phyloP scores from a whole-genome alignment of 2,329 filamentous ascomycete genomes.

The Pezicula neosporulosa region DNA sequence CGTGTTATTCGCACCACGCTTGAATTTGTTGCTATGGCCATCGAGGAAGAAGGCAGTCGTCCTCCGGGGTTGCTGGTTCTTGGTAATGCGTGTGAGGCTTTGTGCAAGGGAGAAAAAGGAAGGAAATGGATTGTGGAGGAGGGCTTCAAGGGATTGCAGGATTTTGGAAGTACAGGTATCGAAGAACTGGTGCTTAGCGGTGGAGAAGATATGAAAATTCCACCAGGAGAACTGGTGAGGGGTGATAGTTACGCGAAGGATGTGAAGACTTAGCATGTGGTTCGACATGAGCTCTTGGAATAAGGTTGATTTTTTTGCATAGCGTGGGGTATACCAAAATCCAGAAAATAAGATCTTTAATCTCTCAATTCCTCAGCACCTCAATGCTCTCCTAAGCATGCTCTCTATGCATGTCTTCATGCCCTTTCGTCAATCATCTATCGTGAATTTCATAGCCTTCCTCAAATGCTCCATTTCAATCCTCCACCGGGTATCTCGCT shows the following conservation, averaged over 20 bases:
- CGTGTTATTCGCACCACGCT: slow-evolving; percentile 87
- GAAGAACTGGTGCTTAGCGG: slow-evolving; percentile 10
- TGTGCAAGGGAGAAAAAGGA: slow-evolving; percentile 55
- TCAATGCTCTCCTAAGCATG: no score
- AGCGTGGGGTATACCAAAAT: slow-evolving; percentile 4
- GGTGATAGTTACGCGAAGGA: slow-evolving; percentile 15
- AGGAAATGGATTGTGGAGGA: slow-evolving; percentile 84
- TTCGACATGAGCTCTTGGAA: neutral
- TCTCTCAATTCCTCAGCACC: no score
- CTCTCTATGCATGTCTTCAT: no score
- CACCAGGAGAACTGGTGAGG: slow-evolving; percentile 7
- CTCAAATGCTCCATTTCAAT: no score
- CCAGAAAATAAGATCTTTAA: no score
- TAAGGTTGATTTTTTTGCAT: slow-evolving; percentile 4
- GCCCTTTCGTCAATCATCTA: no score
- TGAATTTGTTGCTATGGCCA: slow-evolving; percentile 71
- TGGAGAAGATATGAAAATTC: slow-evolving; percentile 1
- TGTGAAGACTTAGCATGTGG: slow-evolving; percentile 11
- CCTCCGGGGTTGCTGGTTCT: slow-evolving; percentile 88
- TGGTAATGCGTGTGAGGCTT: slow-evolving; percentile 76
- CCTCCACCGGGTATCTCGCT: no score
- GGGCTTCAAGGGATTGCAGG: slow-evolving; percentile 72
- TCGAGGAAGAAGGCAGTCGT: slow-evolving; percentile 84
- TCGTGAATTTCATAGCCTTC: no score
- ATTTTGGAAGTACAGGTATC: slow-evolving; percentile 14